Evolutionary conservation across 2,329 filamentous ascomycete species (phyloP).

Genomic region (Xylariaceae sp.): DNA sequence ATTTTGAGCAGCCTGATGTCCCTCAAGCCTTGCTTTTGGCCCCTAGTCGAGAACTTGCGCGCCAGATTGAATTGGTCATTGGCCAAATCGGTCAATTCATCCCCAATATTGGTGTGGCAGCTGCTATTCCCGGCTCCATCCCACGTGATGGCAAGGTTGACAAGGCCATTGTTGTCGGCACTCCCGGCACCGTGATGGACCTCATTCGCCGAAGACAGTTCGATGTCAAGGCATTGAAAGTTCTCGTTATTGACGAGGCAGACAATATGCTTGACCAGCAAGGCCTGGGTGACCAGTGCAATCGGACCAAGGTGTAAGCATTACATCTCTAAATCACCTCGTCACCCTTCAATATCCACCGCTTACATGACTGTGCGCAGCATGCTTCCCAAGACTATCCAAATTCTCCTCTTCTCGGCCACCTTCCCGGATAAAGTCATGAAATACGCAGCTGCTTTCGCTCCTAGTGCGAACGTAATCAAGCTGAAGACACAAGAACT

Average conservation of each 20-base stretch:
- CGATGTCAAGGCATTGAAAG: conserved; percentile 65
- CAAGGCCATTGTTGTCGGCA: conserved; percentile 83
- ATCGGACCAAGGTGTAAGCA: conserved; percentile 76
- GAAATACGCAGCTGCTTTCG: conserved; percentile 77
- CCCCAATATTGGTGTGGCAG: conserved; percentile 67
- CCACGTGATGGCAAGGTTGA: conserved; percentile 65
- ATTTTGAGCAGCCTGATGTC: conserved; percentile 61
- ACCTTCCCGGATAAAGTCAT: conserved; percentile 87
- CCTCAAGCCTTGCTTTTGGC: conserved; percentile 89
- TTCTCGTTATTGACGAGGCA: conserved; percentile 91
- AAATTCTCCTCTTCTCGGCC: conserved; percentile 92
- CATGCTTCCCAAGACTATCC: conserved; percentile 68
- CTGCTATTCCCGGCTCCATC: conserved; percentile 76
- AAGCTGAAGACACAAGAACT: conserved; percentile 86
- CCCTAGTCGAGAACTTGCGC: conserved; percentile 88
- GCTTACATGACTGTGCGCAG: conserved; percentile 35
- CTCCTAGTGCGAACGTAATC: conserved; percentile 80
- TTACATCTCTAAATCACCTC: too few relatives aligned
- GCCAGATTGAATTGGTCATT: conserved; percentile 87
- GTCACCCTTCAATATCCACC: too few relatives aligned
- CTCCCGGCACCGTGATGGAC: conserved; percentile 89
- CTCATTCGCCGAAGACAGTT: conserved; percentile 74
- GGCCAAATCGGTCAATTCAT: conserved; percentile 81
- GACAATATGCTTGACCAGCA: conserved; percentile 99
- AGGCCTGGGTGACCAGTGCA: conserved; percentile 90